Base-by-base conservation (phyloP, 2,329 filamentous ascomycete genomes). In the Kalmusia sp. region DNA sequence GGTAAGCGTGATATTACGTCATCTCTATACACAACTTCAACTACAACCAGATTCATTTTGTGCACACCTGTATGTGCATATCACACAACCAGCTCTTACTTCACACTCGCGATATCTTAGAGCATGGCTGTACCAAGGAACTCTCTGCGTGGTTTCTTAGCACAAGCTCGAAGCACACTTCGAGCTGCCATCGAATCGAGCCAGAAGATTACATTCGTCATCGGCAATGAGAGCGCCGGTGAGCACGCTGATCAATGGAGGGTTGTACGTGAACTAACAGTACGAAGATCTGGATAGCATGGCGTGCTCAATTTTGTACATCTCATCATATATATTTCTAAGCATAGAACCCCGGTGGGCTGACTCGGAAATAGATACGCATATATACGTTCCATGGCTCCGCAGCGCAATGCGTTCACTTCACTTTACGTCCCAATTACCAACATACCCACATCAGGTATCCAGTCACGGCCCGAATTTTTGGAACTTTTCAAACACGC, bases 201-300 rank as follows among this genome's bases (percentile, higher is more conserved):
- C 37, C 69, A 75, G 22, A 75, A 74, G 22, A 66, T 81, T 25
- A 79, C 79, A 3, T 72, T 83, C 54, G 80, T 83, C 14, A 77
- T 83, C 58, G 81, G 81, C 57, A 83, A 83, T 61, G 80, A 83
- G 65, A 82, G 80, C 46, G 81, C 80, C 30, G 78, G 77, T 78
- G 51, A 57, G 61, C 49, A 14, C 33, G 12, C 34, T 8, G 34
- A 59, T n/a, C 47, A 14, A 34, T n/a, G 30, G 7, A 37, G 19
- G 30, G 19, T 30, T 38, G 24, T 17, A 47, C 41, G 12, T n/a
- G 30, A 25, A 43, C 53, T 63, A 38, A 68, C 45, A 47, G 25
- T 47, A 62, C 9, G 61, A 73, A 90, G 91, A 95, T 63, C 86
- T 95, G 49, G 91, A 95, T 76, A 93, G 90, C 1, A 83, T 95